Percentiles rank a stretch among this genome's conserved stretches.
phyloP scores from a whole-genome alignment of 106 monocot species.

The Phalaenopsis aphrodite region DNA sequence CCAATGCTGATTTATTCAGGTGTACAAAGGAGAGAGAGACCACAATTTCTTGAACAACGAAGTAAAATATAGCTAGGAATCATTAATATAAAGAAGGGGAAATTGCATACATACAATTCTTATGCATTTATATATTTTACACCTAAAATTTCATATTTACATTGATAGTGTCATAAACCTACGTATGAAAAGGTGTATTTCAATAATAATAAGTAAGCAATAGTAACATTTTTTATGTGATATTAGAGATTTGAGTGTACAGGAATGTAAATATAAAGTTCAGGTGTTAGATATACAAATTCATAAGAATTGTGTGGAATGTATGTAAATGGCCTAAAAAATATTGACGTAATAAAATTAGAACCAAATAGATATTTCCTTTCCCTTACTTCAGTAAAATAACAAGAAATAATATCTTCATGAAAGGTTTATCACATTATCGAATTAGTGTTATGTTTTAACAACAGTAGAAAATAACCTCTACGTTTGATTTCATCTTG shows the following conservation, averaged over 20 bases:
- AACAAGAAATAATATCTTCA: not conserved
- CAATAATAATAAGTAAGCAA: no score
- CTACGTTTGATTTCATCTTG: slow-evolving; percentile 59
- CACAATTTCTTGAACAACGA: not conserved
- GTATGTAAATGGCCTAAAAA: no score
- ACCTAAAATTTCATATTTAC: no score
- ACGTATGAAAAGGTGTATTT: no score
- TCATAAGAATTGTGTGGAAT: no score
- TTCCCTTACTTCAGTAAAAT: not conserved
- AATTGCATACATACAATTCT: no score
- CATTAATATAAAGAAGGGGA: not conserved
- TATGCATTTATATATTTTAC: no score
- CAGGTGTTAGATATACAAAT: no score
- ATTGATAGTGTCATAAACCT: no score
- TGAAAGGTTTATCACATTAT: not conserved
- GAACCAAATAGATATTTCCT: not conserved
- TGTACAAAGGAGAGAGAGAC: not conserved
- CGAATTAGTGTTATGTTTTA: not conserved
- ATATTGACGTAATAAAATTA: not conserved
- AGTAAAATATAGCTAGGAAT: not conserved
- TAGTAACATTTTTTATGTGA: no score
- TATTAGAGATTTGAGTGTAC: no score
- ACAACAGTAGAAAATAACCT: slow-evolving; percentile 28
- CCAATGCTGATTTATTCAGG: not conserved
- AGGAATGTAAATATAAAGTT: no score